Base-by-base conservation (phyloP, 2,329 filamentous ascomycete species). In the Penicillium sp. region DNA sequence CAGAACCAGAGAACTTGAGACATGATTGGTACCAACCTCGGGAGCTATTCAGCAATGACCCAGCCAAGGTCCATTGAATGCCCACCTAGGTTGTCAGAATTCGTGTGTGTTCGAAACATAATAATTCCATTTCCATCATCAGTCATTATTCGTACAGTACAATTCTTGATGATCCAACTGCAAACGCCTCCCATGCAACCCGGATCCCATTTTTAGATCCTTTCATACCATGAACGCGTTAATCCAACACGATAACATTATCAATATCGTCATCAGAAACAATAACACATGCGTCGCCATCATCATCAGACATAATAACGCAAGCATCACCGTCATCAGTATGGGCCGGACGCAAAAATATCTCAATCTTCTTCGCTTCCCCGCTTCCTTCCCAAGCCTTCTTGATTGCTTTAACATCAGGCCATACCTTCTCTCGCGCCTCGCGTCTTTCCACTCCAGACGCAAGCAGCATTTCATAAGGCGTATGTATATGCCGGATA, bases 401-500 rank as follows among this genome's bases (percentile, higher is more conserved):
- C 49, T 65, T 72, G 11, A 77, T 64, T 0, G 60, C 54, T 31
- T 68, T 61, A 0, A 77, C 67, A 26, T 54, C 60, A 2, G 60
- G 53, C 71, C 69, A 71, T 10, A 77, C 72, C 6, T 47, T 56
- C 43, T 68, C 59, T n/a, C 75, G 66, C 6, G 75, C 75, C 16
- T 67, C 51, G 6, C 61, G 56, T 14, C 72, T 66, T 1, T 58
- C 54, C 13, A 64, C 50, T 0, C 72, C 73, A 0, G 54, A 42
- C 4, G 62, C 53, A 1, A 77, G 67, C 23, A 78, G 51, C 7
- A 49, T 51, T 7, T 80, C 77, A 50, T 79, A 80, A 0, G 67
- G 63, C 1, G 76, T 80, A 60, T 75, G 73, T 4, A 62, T 67
- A 61, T 80, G 77, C 25, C 77, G 67, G 53, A 80, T 75, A 66